Conservation (phyloP, 352 stramenopile species). For the Phytophthora fragariaefolia region DNA sequence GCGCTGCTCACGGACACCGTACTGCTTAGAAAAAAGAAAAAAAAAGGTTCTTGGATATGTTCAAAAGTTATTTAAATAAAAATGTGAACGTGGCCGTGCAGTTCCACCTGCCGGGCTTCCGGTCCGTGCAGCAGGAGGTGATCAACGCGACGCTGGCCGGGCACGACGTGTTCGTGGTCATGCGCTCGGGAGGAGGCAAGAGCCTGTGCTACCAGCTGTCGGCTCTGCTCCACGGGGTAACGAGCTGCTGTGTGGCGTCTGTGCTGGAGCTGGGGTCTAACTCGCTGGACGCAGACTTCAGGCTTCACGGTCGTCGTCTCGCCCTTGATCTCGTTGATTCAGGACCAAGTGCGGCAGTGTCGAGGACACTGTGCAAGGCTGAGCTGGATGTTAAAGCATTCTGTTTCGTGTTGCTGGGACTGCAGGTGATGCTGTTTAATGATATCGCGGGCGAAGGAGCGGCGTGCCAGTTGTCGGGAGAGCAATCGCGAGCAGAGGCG, state of each 20-base stretch:
- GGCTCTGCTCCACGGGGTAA: constrained; percentile 72
- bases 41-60: no score
- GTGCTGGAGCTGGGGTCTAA: not conserved
- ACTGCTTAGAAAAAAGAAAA: no score
- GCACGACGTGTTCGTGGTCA: constrained; percentile 93
- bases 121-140: constrained; percentile 90
- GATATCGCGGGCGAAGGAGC: constrained; percentile 62
- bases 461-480: constrained; percentile 58
- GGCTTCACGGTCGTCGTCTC: constrained; percentile 93
- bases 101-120: constrained; percentile 88
- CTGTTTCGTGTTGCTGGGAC: no score
- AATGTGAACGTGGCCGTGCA: no score
- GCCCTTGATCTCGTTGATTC: constrained; percentile 93
- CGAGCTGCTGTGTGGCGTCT: not conserved
- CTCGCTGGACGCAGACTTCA: constrained; percentile 34
- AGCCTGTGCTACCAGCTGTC: constrained; percentile 93
- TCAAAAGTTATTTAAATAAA: no score
- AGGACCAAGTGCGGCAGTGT: constrained; percentile 81
- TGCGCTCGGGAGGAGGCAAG: constrained; percentile 90
- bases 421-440: constrained; percentile 75
- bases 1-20: constrained; percentile 39
- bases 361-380: no score
- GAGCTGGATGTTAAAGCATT: no score
- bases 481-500: constrained; percentile 58
- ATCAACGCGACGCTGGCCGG: constrained; percentile 91